These are phyloP conservation scores for Aspergillus thermomutatus DNA, from an alignment of 2,329 filamentous ascomycete species.

Conservation along the genomic window DNA sequence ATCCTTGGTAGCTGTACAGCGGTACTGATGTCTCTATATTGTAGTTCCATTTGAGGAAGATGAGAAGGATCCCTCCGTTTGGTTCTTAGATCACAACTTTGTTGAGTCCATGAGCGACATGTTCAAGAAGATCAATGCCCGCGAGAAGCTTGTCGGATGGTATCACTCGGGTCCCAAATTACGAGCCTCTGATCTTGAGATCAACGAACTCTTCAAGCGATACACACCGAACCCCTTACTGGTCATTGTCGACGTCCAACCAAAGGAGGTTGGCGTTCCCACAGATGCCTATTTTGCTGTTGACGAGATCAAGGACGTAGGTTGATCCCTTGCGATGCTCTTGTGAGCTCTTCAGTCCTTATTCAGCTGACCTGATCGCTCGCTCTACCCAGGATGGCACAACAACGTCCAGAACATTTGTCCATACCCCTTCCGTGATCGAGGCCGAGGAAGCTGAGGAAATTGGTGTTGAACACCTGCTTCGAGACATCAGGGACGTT, in stretches of 20 bases:
- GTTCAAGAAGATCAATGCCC: conserved; percentile 99
- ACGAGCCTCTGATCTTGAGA: conserved; percentile 92
- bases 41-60: conserved; percentile 97
- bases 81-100: conserved; percentile 99
- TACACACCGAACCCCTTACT: conserved; percentile 95
- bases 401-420: conserved; percentile 93
- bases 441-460: conserved; percentile 99
- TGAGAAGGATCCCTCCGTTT: conserved; percentile 96
- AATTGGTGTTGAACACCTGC: conserved; percentile 95
- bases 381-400: conserved; percentile 72
- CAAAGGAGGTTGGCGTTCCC: conserved; percentile 94
- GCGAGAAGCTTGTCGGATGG: conserved; percentile 99
- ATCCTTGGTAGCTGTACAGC: not conserved
- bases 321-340: conserved; percentile 30
- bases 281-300: conserved; percentile 99
- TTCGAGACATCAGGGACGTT: conserved; percentile 96
- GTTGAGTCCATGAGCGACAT: conserved; percentile 99
- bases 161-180: conserved; percentile 98
- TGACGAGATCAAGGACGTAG: conserved; percentile 98
- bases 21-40: conserved; percentile 18
- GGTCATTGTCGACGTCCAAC: conserved; percentile 97
- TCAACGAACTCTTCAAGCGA: conserved; percentile 99
- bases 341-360: not conserved
- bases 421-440: conserved; percentile 96
- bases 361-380: not conserved